Base-by-base conservation (phyloP, 257 asterid species). In the Craterostigma plantagineum region DNA sequence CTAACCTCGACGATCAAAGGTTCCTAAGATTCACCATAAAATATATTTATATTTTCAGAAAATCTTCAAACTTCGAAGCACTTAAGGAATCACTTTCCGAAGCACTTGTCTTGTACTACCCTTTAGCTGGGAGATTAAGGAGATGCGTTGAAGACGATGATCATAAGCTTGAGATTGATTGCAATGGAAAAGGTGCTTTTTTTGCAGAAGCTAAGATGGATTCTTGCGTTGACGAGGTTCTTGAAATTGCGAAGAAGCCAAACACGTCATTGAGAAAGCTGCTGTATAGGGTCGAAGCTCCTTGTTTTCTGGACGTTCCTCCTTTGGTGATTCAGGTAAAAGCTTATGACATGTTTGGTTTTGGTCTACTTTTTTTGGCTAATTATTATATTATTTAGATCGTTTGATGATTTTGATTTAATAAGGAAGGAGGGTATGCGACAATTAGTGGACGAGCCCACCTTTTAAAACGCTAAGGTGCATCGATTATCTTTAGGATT, bases 121-220 rank as follows among this genome's bases (percentile, higher is more conserved):
- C 96, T 1, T 42, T 84, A 37, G 93, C 96, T 2, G 96, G 93
- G 33, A 68, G 96, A 52, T 23, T 84, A 12, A 49, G 66, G 35
- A 41, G 57, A 52, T 46, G 71, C 66, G 16, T 34, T 10, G 69
- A 55, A 35, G 56, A 49, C 42, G 69, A 70, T 40, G 76, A 83
- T 60, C 63, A 58, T 7, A 84, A 76, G 58, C 82, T 80, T 4
- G 70, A 72, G 34, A 67, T 84, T 0, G 80, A 74, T n/a, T 84
- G 96, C 46, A 84, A 77, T 54, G 93, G 82, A 34, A 66, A 72
- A 49, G 96, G 96, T 10, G 96, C 90, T 8, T 66, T 80, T 9
- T 84, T 77, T 36, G 85, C 76, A 0, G 93, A 80, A 57, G 93
- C 85, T 11, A 18, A 38, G 39, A 64, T 77, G 76, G 78, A 70